These are phyloP conservation scores for Dioszegia crocea DNA, from an alignment of 768 basidiomycete genomes.

Conservation along the genomic window DNA sequence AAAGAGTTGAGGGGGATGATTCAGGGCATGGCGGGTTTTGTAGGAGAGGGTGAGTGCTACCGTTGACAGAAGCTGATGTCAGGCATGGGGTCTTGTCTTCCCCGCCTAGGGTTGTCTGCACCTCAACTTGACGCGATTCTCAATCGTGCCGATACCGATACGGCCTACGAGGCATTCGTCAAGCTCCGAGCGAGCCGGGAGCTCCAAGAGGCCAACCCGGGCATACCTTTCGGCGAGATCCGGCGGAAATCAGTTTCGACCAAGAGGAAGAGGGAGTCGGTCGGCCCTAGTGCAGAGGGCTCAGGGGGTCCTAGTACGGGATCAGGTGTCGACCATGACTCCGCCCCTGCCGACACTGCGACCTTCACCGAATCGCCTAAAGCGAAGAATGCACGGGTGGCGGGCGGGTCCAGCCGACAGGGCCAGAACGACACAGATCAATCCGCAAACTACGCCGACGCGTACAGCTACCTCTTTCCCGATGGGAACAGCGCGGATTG, in stretches of 20 bases:
- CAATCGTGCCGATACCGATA: slow-evolving; percentile 84
- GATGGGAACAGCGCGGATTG: slow-evolving; percentile 14
- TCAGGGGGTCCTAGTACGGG: not conserved
- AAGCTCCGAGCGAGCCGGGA: slow-evolving; percentile 57
- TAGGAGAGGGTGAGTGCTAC: slow-evolving; percentile 73
- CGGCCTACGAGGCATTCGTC: slow-evolving; percentile 85
- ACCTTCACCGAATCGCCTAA: not conserved
- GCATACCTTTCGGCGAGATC: slow-evolving; percentile 23
- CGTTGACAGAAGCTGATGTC: not conserved
- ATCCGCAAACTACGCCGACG: slow-evolving; percentile 1
- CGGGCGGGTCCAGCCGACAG: not conserved
- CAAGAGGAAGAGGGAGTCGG: slow-evolving; percentile 23
- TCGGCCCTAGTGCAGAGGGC: not conserved
- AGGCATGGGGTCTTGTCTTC: slow-evolving; percentile 48
- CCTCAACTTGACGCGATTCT: slow-evolving; percentile 75
- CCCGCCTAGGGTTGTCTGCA: slow-evolving; percentile 40
- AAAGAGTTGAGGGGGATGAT: slow-evolving; percentile 74
- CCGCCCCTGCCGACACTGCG: not conserved
- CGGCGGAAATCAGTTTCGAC: slow-evolving; percentile 6
- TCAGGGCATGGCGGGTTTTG: slow-evolving; percentile 69
- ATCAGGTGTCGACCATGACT: not conserved
- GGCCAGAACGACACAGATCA: not conserved
- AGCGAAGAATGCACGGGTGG: not conserved
- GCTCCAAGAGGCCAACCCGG: slow-evolving; percentile 34
- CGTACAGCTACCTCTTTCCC: slow-evolving; percentile 36